Conservation (phyloP, 257 asterid genomes). For the Solanum bulbocastanum region DNA sequence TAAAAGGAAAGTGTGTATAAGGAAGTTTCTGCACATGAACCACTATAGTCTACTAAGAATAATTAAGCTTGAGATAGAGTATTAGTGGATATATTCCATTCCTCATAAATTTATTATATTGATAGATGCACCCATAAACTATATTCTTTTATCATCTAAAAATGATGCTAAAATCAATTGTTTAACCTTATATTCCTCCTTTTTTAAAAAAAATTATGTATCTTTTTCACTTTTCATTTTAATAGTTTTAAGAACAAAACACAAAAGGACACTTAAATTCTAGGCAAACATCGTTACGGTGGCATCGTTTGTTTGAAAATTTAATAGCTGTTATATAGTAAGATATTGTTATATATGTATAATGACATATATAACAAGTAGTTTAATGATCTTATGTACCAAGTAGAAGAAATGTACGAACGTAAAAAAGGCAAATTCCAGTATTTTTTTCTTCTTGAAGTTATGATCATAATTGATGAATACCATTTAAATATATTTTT, state of each 20-base stretch:
- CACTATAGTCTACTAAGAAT: background rate
- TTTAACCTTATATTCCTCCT: constrained; percentile 1
- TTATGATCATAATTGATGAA: no score
- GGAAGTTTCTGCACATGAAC: background rate
- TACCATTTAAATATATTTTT: no score
- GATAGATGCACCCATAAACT: constrained; percentile 25
- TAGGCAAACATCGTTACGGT: background rate
- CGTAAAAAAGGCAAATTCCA: background rate
- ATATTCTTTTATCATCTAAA: constrained; percentile 28
- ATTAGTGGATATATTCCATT: constrained; percentile 36
- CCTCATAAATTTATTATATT: constrained; percentile 15
- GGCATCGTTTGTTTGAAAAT: background rate
- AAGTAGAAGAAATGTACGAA: background rate
- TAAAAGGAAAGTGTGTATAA: background rate
- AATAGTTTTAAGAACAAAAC: background rate
- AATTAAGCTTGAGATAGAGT: constrained; percentile 6
- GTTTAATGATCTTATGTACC: no score
- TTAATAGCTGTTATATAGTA: background rate
- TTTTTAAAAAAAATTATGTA: background rate
- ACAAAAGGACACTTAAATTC: background rate
- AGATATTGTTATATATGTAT: background rate
- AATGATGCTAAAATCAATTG: background rate
- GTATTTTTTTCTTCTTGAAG: background rate
- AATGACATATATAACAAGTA: no score
- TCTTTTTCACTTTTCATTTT: background rate